phyloP scores from a whole-genome alignment of 2,329 filamentous ascomycete species.

The Colletotrichum camelliae region DNA sequence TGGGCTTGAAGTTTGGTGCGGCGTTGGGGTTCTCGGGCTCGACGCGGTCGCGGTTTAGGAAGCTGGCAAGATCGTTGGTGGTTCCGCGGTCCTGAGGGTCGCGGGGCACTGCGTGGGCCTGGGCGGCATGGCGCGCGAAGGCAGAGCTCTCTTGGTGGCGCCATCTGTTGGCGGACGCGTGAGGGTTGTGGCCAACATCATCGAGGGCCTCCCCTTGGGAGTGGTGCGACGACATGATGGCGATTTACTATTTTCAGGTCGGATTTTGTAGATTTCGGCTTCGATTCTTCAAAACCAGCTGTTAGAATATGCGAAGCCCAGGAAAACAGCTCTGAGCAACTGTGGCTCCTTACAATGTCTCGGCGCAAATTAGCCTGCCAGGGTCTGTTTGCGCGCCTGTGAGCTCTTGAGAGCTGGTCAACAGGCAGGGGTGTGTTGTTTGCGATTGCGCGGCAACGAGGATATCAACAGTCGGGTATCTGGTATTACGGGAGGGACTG shows the following conservation, averaged over 20 bases:
- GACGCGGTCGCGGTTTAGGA: constrained; percentile 60
- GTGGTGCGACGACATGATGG: constrained; percentile 23
- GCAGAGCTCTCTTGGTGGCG: constrained; percentile 68
- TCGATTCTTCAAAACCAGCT: constrained; percentile 1
- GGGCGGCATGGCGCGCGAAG: constrained; percentile 54
- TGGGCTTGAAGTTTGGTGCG: constrained; percentile 48
- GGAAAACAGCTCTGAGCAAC: background rate
- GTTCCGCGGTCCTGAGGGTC: constrained; percentile 45
- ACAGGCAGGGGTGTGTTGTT: background rate
- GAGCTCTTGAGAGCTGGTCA: background rate
- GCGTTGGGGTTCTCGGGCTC: constrained; percentile 41
- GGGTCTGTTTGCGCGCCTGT: constrained; percentile 2
- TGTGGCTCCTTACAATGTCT: constrained; percentile 18
- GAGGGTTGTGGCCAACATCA: constrained; percentile 51
- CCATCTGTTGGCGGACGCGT: constrained; percentile 64
- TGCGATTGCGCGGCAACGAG: background rate
- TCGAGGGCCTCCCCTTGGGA: constrained; percentile 29
- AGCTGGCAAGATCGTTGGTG: constrained; percentile 59
- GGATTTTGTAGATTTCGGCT: constrained; percentile 32
- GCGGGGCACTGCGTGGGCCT: constrained; percentile 37
- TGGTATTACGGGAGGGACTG: background rate
- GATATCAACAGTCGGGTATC: constrained; percentile 6
- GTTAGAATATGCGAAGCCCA: background rate
- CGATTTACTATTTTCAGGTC: background rate
- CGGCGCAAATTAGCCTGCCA: constrained; percentile 11